Conservation (phyloP, 1,284 basidiomycete genomes). For the Takashimella koratensis region DNA sequence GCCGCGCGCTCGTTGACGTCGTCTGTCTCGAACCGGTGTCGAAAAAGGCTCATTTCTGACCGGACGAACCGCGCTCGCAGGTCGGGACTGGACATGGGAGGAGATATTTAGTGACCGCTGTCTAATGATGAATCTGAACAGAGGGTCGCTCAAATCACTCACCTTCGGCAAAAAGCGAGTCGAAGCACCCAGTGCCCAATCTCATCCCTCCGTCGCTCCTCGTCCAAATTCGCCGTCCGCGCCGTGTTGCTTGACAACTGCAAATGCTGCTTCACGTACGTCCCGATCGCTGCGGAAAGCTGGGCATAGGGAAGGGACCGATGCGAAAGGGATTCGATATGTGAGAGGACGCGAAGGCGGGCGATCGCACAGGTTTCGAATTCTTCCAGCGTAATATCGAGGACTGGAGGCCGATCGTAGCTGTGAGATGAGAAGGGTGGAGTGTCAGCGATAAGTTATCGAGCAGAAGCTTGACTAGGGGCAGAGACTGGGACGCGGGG, state of each 20-base stretch:
- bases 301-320: constrained; percentile 47
- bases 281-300: constrained; percentile 25
- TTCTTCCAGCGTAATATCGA: constrained; percentile 92
- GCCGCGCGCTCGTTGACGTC: constrained; percentile 59
- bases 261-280: constrained; percentile 47
- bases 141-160: too few species aligned
- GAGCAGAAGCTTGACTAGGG: too few species aligned
- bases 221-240: constrained; percentile 53
- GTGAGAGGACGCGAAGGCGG: constrained; percentile 76
- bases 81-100: constrained; percentile 66
- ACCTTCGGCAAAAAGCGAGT: constrained; percentile 95
- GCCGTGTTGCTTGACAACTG: constrained; percentile 63
- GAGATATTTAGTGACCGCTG: neutral
- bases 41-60: constrained; percentile 82
- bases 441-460: neutral
- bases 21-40: constrained; percentile 74
- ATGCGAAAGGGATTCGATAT: constrained; percentile 75
- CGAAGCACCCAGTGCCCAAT: constrained; percentile 92
- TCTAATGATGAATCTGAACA: too few species aligned
- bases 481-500: neutral
- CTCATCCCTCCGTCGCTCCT: constrained; percentile 78
- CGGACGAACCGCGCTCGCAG: constrained; percentile 84
- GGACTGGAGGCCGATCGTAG: constrained; percentile 79
- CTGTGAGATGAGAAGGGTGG: constrained; percentile 48
- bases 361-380: constrained; percentile 92